Base-by-base conservation (phyloP, 495 filamentous ascomycete species). In the Xylaria scruposa region DNA sequence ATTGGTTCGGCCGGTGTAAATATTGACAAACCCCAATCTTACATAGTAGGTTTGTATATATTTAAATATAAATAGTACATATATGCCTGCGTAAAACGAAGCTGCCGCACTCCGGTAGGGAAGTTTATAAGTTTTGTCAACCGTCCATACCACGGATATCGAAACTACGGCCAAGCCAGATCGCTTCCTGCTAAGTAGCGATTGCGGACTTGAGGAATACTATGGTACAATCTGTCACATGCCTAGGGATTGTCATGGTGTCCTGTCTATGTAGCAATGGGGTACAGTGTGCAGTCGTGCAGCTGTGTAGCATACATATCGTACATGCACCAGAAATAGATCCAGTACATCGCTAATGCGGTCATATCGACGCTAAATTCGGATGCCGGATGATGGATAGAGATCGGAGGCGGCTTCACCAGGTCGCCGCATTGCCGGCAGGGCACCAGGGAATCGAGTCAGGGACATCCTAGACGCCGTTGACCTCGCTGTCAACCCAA, bases 281-380 rank as follows among this genome's bases (percentile, higher is more conserved):
- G 21, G 26, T 46, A 19, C 53, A 62, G 36, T 36, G 19, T 31
- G 46, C 53, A 47, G 46, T 31, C 21, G 58, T n/a, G 33, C 53
- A 47, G 46, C 58, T 38, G 58, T n/a, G 33, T 38, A 21, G 58
- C 58, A 60, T 60, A 38, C 58, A 59, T 60, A 60, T 38, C 26
- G 10, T 21, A 33, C 29, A 70, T 44, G 26, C 36, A 9, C 56
- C 44, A 17, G 59, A 53, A 47, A 44, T 46, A 69, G 53, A 46
- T 44, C n/a, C 19, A 31, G 60, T 24, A 46, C 31, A 36, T 44
- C 38, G 67, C 67, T 69, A 59, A 69, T 69, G 67, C 59, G 54
- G n/a, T 59, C n/a, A 12, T 33, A 59, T 69, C 67, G 54, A 69
- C 67, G 67, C 59, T 59, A 69, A 59, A 69, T 10, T 62, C 53